Evolutionary conservation across 2,329 filamentous ascomycete species (phyloP), one percentile per base, ranked within the genome.

Genomic region (Venturia pyrina): DNA sequence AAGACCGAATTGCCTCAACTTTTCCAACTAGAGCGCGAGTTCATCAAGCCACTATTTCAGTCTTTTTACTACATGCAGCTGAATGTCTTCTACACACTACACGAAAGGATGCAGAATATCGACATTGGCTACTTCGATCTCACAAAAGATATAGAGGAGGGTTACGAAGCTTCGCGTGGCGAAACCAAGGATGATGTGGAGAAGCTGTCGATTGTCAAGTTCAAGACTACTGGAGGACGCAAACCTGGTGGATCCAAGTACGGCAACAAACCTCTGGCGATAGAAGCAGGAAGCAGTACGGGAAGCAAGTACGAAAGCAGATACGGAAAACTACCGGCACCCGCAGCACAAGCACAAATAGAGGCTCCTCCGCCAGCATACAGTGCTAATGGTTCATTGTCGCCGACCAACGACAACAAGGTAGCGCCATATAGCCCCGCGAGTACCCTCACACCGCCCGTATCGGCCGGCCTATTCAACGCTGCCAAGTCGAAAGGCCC

Each of bases 11-110:
- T 99, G 69, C 95, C 95, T 37, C 91, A 92, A 77, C 85, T 99
- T 13, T 99, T 99, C 77, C 77, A 81, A 8, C 85, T 99, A 21
- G 95, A 99, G 77, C 86, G 88, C 69, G 89, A 98, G 76, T 98
- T 99, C 76, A 99, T 99, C 76, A 88, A 91, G 70, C 95, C 95
- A 2, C 85, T 99, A 8, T 99, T 99, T 83, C 95, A 98, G 76
- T 96, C 91, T 11, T 99, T 99, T 80, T 99, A 99, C 80, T 99
- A 98, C 82, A 99, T 99, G 95, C 95, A 99, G 78, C 85, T 99
- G 70, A 99, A 99, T 77, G 91, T 99, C 70, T 99, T 98, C 77
- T 99, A 99, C 78, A 99, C 95, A 0, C 83, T 99, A 65, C 95
- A 99, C 76, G 93, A 98, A 78, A 91, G 89, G 78, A 99, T 99